phyloP scores from a whole-genome alignment of 495 filamentous ascomycete genomes.

The Penicillium argentinense region DNA sequence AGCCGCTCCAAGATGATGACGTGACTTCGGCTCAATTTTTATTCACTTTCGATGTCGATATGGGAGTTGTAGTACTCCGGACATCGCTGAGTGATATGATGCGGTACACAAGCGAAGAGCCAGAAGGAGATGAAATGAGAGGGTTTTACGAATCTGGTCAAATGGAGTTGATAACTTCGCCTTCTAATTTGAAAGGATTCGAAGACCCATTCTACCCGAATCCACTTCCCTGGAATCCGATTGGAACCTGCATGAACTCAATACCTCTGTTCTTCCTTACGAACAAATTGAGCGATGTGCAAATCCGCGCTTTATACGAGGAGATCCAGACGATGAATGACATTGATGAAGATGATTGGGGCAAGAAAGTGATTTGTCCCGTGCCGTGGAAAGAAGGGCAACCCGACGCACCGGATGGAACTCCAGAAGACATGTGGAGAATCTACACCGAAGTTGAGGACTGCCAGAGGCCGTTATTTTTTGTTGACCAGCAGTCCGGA shows the following conservation, averaged over 20 bases:
- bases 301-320: slow-evolving; percentile 1
- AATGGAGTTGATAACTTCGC: not conserved
- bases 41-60: not conserved
- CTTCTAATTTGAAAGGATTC: not conserved
- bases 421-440: slow-evolving; percentile 14
- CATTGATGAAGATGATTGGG: not conserved
- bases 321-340: not conserved
- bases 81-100: not conserved
- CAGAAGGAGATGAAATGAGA: not conserved
- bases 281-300: slow-evolving; percentile 7
- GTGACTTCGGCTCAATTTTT: not conserved
- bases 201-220: slow-evolving; percentile 14
- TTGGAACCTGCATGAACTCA: not conserved
- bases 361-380: slow-evolving; percentile 4
- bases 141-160: not conserved
- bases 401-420: slow-evolving; percentile 8
- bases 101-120: not conserved
- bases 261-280: slow-evolving; percentile 12
- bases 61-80: not conserved
- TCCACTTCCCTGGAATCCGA: slow-evolving; percentile 6
- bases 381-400: slow-evolving; percentile 14
- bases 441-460: slow-evolving; percentile 6
- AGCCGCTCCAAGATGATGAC: not conserved
- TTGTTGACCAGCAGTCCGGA: slow-evolving; percentile 12
- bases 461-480: slow-evolving; percentile 4